Evolutionary conservation across 73 alveolate genomes (phyloP), one percentile per base, ranked within the genome.

Genomic region (Paraurostyla sp.): DNA sequence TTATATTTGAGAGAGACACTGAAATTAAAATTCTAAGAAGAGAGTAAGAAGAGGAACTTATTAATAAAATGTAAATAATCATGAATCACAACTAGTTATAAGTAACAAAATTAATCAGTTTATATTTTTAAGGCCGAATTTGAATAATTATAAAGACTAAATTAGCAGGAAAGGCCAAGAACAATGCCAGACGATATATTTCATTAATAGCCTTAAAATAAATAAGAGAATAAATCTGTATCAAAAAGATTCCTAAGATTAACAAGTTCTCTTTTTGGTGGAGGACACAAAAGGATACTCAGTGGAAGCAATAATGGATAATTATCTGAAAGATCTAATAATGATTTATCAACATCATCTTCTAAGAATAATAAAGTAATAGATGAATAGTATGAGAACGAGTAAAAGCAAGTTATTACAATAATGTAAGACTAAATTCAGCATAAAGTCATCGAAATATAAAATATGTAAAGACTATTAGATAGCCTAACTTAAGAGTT

Each of bases 11-110:
- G 29, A 73, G 32, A 45, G 87, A 73, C 20, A 73, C 71, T 7
- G 87, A 73, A 45, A 22, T 73, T 3, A 73, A 57, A 50, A 73
- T 73, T 0, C 7, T 73, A 43, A 73, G 46, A 29, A 73, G 87
- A 45, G 87, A 73, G 42, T 43, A 57, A 73, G 87, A 73, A 43
- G 87, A 73, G 42, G 41, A 48, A n/a, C 33, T 73, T 6, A 73
- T 50, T 36, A 40, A 0, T 6, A 73, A 33, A 73, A 23, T 73
- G 73, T 68, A 73, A 36, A 36, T 73, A 23, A 6, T 71, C 3
- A 18, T 73, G 9, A 71, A 73, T 1, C 41, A 73, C 27, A 73
- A 73, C 16, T 25, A 50, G 29, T 0, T 73, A 6, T 43, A 65
- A 22, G 82, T 65, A 65, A 33, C 4, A 6, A 6, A 18, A 54